Evolutionary conservation across 2,329 filamentous ascomycete species (phyloP).

Genomic region (Fusarium sp.): DNA sequence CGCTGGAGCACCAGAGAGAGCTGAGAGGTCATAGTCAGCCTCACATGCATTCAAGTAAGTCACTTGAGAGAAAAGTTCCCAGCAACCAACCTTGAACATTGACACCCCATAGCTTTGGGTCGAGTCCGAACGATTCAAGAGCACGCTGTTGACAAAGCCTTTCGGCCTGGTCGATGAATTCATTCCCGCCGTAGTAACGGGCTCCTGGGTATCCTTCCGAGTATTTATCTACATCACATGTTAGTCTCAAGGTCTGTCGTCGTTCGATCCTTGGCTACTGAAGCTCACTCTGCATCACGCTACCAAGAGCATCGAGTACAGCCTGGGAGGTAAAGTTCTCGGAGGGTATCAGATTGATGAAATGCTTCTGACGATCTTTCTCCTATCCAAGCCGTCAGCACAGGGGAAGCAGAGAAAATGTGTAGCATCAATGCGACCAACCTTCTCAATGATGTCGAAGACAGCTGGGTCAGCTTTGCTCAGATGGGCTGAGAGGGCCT

Average conservation of each 20-base stretch:
- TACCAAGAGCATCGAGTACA: constrained; percentile 89
- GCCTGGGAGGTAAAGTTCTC: constrained; percentile 97
- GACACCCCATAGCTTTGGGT: constrained; percentile 91
- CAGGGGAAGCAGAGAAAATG: background rate
- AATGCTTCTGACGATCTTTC: constrained; percentile 95
- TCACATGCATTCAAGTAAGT: background rate
- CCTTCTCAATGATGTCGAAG: constrained; percentile 90
- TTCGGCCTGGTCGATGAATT: constrained; percentile 93
- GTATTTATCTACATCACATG: constrained; percentile 79
- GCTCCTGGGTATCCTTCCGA: constrained; percentile 98
- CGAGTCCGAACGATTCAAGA: constrained; percentile 84
- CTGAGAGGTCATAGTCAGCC: constrained; percentile 53
- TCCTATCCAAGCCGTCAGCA: constrained; percentile 65
- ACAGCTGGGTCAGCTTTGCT: constrained; percentile 87
- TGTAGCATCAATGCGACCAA: constrained; percentile 50
- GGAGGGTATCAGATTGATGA: constrained; percentile 95
- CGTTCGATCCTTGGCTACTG: background rate
- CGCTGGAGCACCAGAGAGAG: constrained; percentile 77
- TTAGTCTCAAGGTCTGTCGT: background rate
- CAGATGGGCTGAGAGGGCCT: constrained; percentile 84
- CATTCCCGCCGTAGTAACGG: constrained; percentile 95
- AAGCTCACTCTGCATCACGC: constrained; percentile 88
- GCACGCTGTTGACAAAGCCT: constrained; percentile 89
- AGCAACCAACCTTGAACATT: constrained; percentile 83
- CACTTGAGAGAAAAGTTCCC: background rate